phyloP scores from a whole-genome alignment of 345 rosid genomes.

The Carallia pectinifolia region DNA sequence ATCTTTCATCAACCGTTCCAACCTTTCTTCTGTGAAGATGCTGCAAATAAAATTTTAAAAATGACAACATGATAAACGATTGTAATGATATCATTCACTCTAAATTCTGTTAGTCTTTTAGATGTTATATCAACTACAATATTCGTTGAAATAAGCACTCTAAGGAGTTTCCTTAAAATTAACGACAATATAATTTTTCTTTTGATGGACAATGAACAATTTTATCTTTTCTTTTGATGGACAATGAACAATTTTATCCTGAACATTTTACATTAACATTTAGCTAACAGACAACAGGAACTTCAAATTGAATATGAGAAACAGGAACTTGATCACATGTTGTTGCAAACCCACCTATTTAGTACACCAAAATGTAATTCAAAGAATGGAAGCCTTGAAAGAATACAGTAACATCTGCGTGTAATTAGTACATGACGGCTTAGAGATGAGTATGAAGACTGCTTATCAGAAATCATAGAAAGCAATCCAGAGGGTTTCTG shows the following conservation, averaged over 20 bases:
- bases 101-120: not conserved
- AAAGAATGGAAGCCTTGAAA: slow-evolving; percentile 90
- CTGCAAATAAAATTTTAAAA: slow-evolving; percentile 36
- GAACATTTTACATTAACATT: not conserved
- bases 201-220: not conserved
- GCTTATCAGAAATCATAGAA: slow-evolving; percentile 67
- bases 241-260: not conserved
- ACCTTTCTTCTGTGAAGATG: slow-evolving; percentile 84
- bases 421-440: slow-evolving; percentile 79
- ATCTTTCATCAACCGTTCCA: slow-evolving; percentile 72
- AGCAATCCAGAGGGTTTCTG: slow-evolving; percentile 90
- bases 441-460: slow-evolving; percentile 51
- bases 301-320: not conserved
- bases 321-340: not conserved
- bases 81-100: not conserved
- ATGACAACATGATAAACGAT: not conserved
- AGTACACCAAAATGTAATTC: slow-evolving; percentile 88
- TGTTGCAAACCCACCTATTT: slow-evolving; percentile 51
- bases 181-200: too few relatives aligned
- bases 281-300: not conserved
- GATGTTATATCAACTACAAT: not conserved
- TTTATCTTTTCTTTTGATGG: too few relatives aligned
- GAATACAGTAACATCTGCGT: slow-evolving; percentile 92
- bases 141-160: not conserved
- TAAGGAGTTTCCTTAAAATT: too few relatives aligned